A percentile compares a stretch with the other conserved stretches of the same genome.
Conservation (phyloP, 345 rosid genomes). For the Eucalyptus lansdowneana region DNA sequence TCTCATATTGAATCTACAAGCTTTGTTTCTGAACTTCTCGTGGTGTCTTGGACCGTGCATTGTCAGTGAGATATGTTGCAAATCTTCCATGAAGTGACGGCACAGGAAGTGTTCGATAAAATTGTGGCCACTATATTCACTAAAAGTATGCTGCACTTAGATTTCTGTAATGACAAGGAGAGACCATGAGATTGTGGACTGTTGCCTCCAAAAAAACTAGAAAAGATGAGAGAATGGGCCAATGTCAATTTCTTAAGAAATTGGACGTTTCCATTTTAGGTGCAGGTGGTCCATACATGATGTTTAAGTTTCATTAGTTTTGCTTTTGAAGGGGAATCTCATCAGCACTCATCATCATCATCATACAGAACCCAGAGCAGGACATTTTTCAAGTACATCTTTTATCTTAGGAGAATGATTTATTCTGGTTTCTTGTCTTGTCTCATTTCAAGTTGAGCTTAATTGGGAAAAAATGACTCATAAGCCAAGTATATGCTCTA, state of each 20-base stretch:
- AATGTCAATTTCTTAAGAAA: neutral
- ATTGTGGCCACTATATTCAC: neutral
- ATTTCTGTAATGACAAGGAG: neutral
- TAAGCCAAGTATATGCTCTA: conserved; percentile 13
- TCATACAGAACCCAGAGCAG: neutral
- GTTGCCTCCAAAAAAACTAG: neutral
- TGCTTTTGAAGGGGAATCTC: neutral
- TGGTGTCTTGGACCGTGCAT: neutral
- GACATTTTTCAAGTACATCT: neutral
- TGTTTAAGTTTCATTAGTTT: neutral
- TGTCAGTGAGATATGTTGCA: neutral
- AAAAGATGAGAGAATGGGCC: neutral
- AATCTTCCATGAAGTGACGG: neutral
- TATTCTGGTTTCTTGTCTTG: conserved; percentile 1
- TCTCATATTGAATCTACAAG: neutral
- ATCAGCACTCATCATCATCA: neutral
- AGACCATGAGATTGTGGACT: neutral
- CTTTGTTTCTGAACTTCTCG: neutral
- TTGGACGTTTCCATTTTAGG: neutral
- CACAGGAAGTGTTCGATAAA: neutral
- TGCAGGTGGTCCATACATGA: conserved; percentile 14
- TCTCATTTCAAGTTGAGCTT: conserved; percentile 15
- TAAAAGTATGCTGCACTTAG: neutral
- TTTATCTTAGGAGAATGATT: neutral
- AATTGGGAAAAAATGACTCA: neutral